Evolutionary conservation across 176 grass and related monocot species (phyloP).

Genomic region (Elaeis guineensis): DNA sequence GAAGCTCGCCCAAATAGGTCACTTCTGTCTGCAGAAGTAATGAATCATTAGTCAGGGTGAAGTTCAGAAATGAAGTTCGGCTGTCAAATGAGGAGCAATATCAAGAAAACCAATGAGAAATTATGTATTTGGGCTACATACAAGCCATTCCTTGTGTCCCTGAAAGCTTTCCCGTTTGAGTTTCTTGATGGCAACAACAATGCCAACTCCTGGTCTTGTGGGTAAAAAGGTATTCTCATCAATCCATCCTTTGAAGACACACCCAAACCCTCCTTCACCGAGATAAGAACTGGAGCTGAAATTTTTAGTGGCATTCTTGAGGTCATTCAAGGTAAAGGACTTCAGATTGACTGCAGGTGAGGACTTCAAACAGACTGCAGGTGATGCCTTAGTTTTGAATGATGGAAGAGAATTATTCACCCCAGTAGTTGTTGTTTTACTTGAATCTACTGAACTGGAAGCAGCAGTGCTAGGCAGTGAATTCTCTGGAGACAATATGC

Average conservation of each 20-base stretch:
- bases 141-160: slow-evolving; percentile 81
- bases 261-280: slow-evolving; percentile 81
- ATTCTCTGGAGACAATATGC: slow-evolving; percentile 30
- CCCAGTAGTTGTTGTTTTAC: slow-evolving; percentile 20
- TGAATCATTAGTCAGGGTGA: too few species aligned
- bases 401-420: slow-evolving; percentile 10
- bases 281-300: slow-evolving; percentile 55
- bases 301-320: slow-evolving; percentile 64
- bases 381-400: neutral
- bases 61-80: too few species aligned
- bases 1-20: slow-evolving; percentile 67
- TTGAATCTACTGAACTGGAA: slow-evolving; percentile 18
- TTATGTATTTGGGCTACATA: slow-evolving; percentile 5
- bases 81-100: too few species aligned
- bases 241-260: slow-evolving; percentile 92
- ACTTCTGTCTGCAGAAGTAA: slow-evolving; percentile 44
- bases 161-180: slow-evolving; percentile 83
- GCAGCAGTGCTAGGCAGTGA: slow-evolving; percentile 21
- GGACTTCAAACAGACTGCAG: neutral
- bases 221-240: slow-evolving; percentile 54
- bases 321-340: slow-evolving; percentile 54
- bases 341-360: slow-evolving; percentile 22
- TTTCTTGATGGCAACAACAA: slow-evolving; percentile 80
- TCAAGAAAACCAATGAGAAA: too few species aligned
- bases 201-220: slow-evolving; percentile 49